phyloP scores from a whole-genome alignment of 2,329 filamentous ascomycete species.

The Penicillium sp. region DNA sequence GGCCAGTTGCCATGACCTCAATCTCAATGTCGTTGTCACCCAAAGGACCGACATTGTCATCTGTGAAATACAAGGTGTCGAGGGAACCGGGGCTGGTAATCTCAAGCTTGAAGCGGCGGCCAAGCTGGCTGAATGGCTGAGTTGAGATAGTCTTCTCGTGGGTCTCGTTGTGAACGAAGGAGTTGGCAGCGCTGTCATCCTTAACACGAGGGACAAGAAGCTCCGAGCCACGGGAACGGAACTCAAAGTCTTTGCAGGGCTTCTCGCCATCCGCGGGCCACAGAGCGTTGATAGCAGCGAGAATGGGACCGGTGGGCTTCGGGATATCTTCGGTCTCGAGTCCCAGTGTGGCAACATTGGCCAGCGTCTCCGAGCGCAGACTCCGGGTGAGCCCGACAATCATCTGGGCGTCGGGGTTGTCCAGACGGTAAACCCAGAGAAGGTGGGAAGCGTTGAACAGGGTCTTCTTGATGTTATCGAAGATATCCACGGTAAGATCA shows the following conservation, averaged over 20 bases:
- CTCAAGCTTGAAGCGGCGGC: conserved; percentile 22
- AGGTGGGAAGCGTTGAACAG: conserved; percentile 18
- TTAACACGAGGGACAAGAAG: conserved; percentile 21
- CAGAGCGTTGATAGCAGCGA: conserved; percentile 14
- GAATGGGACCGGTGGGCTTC: conserved; percentile 6
- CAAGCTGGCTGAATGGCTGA: conserved; percentile 23
- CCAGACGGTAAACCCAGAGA: conserved; percentile 24
- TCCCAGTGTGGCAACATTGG: conserved; percentile 23
- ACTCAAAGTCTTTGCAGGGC: conserved; percentile 20
- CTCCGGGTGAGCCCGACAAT: conserved; percentile 25
- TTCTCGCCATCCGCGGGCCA: conserved; percentile 15
- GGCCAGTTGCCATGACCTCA: conserved; percentile 32
- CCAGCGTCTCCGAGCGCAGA: conserved; percentile 24
- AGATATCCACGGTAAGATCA: conserved; percentile 8
- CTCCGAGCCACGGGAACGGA: conserved; percentile 15
- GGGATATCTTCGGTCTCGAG: conserved; percentile 15
- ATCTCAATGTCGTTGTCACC: conserved; percentile 31
- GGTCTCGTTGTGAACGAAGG: conserved; percentile 24
- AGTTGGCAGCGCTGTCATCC: conserved; percentile 18
- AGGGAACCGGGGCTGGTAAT: conserved; percentile 22
- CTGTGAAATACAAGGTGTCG: conserved; percentile 24
- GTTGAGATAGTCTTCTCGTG: conserved; percentile 19
- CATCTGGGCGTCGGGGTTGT: conserved; percentile 26
- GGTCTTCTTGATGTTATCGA: conserved; percentile 16
- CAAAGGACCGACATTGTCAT: conserved; percentile 16